Base-by-base conservation (phyloP, 1,284 basidiomycete genomes). In the Trametes pubescens region DNA sequence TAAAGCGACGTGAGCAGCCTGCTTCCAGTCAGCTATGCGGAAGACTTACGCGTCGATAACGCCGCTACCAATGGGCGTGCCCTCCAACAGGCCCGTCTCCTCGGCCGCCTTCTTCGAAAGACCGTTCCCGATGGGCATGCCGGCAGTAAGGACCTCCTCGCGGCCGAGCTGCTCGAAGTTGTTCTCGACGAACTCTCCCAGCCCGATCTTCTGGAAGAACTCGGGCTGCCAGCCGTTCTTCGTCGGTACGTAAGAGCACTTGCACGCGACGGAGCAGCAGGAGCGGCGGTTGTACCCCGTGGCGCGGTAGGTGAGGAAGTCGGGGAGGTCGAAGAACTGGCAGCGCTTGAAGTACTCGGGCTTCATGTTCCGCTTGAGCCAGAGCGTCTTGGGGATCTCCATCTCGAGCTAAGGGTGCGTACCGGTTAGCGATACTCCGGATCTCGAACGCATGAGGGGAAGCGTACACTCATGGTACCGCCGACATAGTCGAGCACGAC, bases 281-380 rank as follows among this genome's bases (percentile, higher is more conserved):
- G 95, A 98, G 35, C 97, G 90, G 7, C 92, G 91, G 68, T 82
- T 82, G 65, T 88, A 84, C 24, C 83, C 84, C 1, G 98, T 99
- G 4, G 95, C 94, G 59, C 89, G 90, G 82, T 96, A 99, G 0
- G 97, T 98, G 59, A 99, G 86, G 80, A 91, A 99, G 80, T 99
- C 97, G 16, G 97, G 97, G 29, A 99, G 86, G 78, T 99, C 98
- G 78, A 98, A 99, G 82, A 99, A 97, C 77, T 95, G 92, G 80
- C 91, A 95, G 57, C 85, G 80, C 51, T 87, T 81, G 79, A 99
- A 99, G n/a, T 82, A 81, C 14, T 85, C 80, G 0, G 85, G 74
- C 2, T 86, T 77, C 94, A 98, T 96, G 79, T 94, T 85, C 65
- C 89, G 90, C 78, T 96, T 98, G 51, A 99, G 83, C 97, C 97